phyloP scores from a whole-genome alignment of 331 rosid species.

The Arachis monticola region DNA sequence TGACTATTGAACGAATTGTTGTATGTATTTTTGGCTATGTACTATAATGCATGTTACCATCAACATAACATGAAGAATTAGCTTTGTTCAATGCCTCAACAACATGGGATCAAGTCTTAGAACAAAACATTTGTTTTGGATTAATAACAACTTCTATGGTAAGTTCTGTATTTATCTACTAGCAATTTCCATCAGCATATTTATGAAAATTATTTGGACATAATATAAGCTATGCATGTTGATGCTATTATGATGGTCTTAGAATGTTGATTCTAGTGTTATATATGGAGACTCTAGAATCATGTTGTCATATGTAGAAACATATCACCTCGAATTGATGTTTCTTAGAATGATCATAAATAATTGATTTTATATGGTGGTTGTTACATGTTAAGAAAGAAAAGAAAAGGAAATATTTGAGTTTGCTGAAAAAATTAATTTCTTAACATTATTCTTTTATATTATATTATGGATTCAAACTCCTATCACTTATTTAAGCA shows the following conservation, averaged over 20 bases:
- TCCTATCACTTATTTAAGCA: too few relatives aligned
- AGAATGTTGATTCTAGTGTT: background rate
- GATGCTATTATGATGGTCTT: background rate
- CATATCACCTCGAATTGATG: background rate
- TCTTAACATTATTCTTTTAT: too few relatives aligned
- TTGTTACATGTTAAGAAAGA: background rate
- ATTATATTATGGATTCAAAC: too few relatives aligned
- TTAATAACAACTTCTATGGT: slow-evolving; percentile 5
- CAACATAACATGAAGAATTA: slow-evolving; percentile 4
- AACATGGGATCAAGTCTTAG: slow-evolving; percentile 6
- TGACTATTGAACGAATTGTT: slow-evolving; percentile 38
- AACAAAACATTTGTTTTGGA: slow-evolving; percentile 31
- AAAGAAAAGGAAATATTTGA: background rate
- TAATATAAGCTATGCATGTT: too few relatives aligned
- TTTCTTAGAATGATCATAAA: background rate
- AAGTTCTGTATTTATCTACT: slow-evolving; percentile 4
- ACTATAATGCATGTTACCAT: slow-evolving; percentile 27
- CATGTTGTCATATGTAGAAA: background rate
- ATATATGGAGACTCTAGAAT: background rate
- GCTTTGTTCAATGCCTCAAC: slow-evolving; percentile 26
- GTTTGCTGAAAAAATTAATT: too few relatives aligned
- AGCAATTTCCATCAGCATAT: slow-evolving; percentile 19
- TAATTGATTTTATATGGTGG: background rate
- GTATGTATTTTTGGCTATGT: slow-evolving; percentile 13
- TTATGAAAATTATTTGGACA: background rate